These are phyloP conservation scores for Dioscorea alata DNA, from an alignment of 106 monocot species.

Conservation along the genomic window DNA sequence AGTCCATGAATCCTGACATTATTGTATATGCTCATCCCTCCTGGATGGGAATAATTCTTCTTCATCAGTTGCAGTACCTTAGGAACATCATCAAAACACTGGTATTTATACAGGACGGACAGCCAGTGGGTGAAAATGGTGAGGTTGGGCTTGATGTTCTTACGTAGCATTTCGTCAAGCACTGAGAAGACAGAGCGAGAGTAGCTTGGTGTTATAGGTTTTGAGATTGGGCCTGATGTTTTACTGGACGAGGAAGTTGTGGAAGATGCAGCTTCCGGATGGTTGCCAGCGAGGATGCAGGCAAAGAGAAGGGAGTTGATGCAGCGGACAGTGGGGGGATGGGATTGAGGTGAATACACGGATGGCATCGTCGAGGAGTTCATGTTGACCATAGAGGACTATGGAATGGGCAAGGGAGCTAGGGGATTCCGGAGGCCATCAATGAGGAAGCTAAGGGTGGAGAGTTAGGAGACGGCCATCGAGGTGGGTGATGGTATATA, in stretches of 20 bases:
- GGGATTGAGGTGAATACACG: no score
- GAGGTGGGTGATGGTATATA: conserved; percentile 11
- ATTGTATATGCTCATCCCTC: no score
- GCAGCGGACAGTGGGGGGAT: neutral
- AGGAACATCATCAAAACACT: conserved; percentile 43
- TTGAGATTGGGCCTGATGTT: conserved; percentile 10
- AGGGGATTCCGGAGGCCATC: conserved; percentile 9
- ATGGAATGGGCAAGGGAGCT: neutral
- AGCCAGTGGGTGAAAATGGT: no score
- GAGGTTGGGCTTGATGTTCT: no score
- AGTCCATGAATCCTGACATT: no score
- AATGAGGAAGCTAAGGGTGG: conserved; percentile 44
- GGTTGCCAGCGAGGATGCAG: neutral
- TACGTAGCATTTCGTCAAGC: no score
- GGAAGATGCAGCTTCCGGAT: conserved; percentile 47
- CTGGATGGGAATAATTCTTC: no score
- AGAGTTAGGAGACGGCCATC: conserved; percentile 20
- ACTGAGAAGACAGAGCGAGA: no score
- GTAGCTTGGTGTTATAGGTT: conserved; percentile 18
- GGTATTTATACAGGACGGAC: conserved; percentile 18
- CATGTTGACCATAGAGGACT: no score
- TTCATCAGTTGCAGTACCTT: conserved; percentile 63
- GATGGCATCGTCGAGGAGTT: no score
- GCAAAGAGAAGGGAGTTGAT: conserved; percentile 3
- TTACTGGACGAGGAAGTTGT: conserved; percentile 14